These are phyloP conservation scores for Helicosporidium sp. DNA, from an alignment of 139 green algal genomes.

Conservation along the genomic window DNA sequence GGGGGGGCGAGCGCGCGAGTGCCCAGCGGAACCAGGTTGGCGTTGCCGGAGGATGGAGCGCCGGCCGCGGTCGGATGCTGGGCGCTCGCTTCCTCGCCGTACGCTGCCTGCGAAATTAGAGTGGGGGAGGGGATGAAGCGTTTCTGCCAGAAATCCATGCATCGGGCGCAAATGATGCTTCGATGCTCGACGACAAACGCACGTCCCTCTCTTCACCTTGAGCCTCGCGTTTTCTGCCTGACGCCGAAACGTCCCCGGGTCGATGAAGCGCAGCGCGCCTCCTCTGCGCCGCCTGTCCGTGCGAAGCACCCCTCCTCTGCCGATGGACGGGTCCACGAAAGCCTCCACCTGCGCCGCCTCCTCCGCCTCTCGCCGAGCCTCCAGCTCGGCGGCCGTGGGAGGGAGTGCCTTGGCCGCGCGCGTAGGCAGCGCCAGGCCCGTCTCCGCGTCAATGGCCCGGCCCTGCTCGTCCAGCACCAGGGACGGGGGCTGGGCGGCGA, in stretches of 20 bases:
- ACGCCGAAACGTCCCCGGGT: constrained; percentile 39
- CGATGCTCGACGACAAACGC: not conserved
- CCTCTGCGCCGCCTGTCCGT: constrained; percentile 15
- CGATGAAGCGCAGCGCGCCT: constrained; percentile 35
- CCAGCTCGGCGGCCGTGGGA: not conserved
- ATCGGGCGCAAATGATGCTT: too few relatives aligned
- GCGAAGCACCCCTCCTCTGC: constrained; percentile 6
- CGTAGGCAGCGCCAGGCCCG: constrained; percentile 3
- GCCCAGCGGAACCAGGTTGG: constrained; percentile 44
- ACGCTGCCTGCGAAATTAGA: constrained; percentile 15
- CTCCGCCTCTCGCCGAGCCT: constrained; percentile 11
- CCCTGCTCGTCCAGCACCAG: constrained; percentile 33
- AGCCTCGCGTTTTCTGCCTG: constrained; percentile 39
- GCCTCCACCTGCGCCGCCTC: not conserved
- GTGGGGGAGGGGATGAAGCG: not conserved
- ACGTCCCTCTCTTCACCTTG: constrained; percentile 6
- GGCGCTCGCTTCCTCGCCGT: constrained; percentile 27
- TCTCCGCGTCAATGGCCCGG: constrained; percentile 24
- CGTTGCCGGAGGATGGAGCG: not conserved
- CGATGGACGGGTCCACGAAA: constrained; percentile 44
- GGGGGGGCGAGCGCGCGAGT: not conserved
- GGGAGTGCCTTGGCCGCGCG: constrained; percentile 2
- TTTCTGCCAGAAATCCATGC: too few relatives aligned
- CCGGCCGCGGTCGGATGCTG: constrained; percentile 6
- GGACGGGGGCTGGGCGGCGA: constrained; percentile 7